Conservation (phyloP, 2,329 filamentous ascomycete species). For the Nemania abortiva region DNA sequence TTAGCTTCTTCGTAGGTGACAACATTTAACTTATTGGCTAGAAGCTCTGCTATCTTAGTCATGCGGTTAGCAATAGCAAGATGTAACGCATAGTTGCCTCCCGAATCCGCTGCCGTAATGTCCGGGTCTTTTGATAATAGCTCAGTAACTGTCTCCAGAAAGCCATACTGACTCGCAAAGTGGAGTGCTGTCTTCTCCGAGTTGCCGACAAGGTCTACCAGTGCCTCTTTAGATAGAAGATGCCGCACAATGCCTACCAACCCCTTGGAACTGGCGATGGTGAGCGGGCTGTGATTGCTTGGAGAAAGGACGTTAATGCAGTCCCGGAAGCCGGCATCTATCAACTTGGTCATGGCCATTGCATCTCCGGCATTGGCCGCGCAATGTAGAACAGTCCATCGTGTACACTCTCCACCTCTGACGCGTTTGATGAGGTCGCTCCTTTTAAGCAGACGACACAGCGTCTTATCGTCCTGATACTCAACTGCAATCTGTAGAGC, state of each 20-base stretch:
- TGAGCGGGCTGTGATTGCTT: not conserved
- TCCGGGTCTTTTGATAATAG: not conserved
- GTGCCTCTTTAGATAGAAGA: not conserved
- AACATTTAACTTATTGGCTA: not conserved
- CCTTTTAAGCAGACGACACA: no score
- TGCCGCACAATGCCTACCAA: not conserved
- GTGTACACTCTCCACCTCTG: no score
- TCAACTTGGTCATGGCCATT: no score
- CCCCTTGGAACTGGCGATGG: not conserved
- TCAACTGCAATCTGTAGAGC: no score
- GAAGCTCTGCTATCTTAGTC: not conserved
- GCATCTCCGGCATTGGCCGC: no score
- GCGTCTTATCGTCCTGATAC: no score
- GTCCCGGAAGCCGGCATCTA: no score
- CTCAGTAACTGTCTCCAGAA: not conserved
- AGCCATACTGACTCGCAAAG: not conserved
- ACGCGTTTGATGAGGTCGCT: no score
- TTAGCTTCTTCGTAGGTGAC: no score
- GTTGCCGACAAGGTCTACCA: not conserved
- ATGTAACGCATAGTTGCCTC: not conserved
- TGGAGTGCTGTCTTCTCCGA: not conserved
- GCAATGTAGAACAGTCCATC: no score
- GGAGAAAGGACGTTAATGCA: no score
- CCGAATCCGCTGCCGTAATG: not conserved
- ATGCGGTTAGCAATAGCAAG: not conserved